Evolutionary conservation across 1,139 yeast species (phyloP), one percentile per base, ranked within the genome.

Genomic region (Nematodospora anomalae): DNA sequence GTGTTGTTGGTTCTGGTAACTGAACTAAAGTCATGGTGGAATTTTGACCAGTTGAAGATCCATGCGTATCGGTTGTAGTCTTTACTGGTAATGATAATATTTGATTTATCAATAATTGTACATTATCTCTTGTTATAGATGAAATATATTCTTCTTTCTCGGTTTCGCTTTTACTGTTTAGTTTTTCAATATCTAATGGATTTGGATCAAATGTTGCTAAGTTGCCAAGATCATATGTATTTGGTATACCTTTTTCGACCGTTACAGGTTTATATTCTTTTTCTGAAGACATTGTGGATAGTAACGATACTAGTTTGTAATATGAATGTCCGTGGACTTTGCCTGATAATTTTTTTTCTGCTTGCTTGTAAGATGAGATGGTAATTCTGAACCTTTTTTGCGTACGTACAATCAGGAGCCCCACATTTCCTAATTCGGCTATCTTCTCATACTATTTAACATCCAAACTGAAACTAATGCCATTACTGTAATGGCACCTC

Each of bases 31-130:
- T 83, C 77, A 90, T 80, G 39, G 87, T 76, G 10, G 92, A 75
- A 54, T 77, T 80, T 55, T 83, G 85, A 1, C 78, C 79, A 12
- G 81, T 75, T 14, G 81, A 70, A 34, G 74, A 62, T 14, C 78
- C 76, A 20, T 76, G 76, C 26, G 88, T 76, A 33, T 85, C 94
- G 23, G 96, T 85, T 40, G 84, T 79, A 41, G 84, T 79, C 62
- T 83, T 86, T 36, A 89, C 78, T 26, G 98, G 98, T 40, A 90
- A 76, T 16, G 95, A 87, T 44, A 92, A 72, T 26, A 94, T 72
- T 66, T 92, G 98, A 64, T 90, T 90, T 50, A 92, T 79, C 47
- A 94, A 72, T 42, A 92, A 74, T 66, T 92, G 98, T 12, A 86
- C 87, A 60, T 92, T 92, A 57, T 90, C 98, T 67, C 98, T 80